phyloP scores from a whole-genome alignment of 192 early-diverging fungal species.

The Backusella luteola region DNA sequence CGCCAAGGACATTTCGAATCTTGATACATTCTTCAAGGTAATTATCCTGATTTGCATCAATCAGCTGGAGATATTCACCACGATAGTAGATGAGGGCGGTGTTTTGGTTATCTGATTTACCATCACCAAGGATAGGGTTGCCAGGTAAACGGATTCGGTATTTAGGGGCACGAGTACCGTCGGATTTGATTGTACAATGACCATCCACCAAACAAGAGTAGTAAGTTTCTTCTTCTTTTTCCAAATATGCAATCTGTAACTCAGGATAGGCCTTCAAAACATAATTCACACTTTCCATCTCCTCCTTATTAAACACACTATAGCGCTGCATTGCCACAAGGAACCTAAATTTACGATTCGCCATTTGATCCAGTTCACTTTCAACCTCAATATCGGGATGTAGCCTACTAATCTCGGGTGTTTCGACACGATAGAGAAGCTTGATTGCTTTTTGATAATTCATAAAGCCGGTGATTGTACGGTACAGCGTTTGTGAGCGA shows the following conservation, averaged over 20 bases:
- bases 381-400: conserved; percentile 57
- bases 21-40: conserved; percentile 89
- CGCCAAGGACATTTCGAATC: conserved; percentile 80
- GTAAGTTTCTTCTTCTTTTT: conserved; percentile 57
- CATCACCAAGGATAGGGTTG: conserved; percentile 88
- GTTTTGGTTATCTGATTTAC: conserved; percentile 92
- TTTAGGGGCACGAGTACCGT: conserved; percentile 75
- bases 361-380: conserved; percentile 65
- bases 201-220: conserved; percentile 79
- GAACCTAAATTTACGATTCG: conserved; percentile 78
- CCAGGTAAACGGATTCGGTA: conserved; percentile 80
- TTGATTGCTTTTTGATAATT: conserved; percentile 86
- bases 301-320: conserved; percentile 73
- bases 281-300: conserved; percentile 73
- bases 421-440: conserved; percentile 77
- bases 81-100: conserved; percentile 81
- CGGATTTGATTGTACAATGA: conserved; percentile 57
- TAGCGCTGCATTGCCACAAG: conserved; percentile 84
- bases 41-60: conserved; percentile 93
- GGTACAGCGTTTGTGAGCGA: conserved; percentile 83
- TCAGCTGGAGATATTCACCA: conserved; percentile 84
- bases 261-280: conserved; percentile 74
- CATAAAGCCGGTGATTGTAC: conserved; percentile 86
- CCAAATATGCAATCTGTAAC: conserved; percentile 80
- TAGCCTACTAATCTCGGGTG: conserved; percentile 47